Conservation (phyloP, 192 early-diverging fungal species). For the Geosiphon pyriformis region DNA sequence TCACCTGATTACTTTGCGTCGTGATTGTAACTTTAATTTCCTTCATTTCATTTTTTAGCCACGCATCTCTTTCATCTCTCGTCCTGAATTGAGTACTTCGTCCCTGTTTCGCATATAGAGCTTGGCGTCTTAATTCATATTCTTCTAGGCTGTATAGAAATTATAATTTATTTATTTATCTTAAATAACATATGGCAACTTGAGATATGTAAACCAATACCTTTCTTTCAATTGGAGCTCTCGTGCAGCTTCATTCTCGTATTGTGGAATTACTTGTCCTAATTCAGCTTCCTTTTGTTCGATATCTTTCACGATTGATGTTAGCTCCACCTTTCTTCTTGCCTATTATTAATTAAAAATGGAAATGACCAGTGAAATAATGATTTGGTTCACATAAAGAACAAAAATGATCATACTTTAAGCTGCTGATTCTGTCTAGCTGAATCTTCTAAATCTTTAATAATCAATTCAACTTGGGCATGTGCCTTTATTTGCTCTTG, state of each 20-base stretch:
- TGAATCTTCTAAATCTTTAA: conserved; percentile 76
- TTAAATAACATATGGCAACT: too few species aligned
- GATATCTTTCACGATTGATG: conserved; percentile 52
- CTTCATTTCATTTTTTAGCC: conserved; percentile 65
- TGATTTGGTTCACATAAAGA: background rate
- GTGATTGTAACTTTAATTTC: conserved; percentile 51
- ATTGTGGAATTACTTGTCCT: conserved; percentile 55
- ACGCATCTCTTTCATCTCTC: conserved; percentile 72
- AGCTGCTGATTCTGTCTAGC: conserved; percentile 26
- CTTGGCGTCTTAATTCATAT: conserved; percentile 63
- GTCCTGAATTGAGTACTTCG: conserved; percentile 71
- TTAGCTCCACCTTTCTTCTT: conserved; percentile 32
- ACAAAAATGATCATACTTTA: conserved; percentile 1
- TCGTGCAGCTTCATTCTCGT: conserved; percentile 47
- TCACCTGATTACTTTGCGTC: conserved; percentile 51
- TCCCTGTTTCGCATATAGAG: conserved; percentile 82
- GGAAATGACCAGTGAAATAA: background rate
- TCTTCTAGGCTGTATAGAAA: conserved; percentile 45
- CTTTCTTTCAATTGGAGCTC: conserved; percentile 59
- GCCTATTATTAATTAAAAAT: too few species aligned
- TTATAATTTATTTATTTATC: too few species aligned
- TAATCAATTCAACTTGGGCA: conserved; percentile 71
- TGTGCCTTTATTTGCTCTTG: conserved; percentile 71
- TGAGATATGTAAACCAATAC: conserved; percentile 37
- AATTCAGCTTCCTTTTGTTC: conserved; percentile 60